Base-by-base conservation (phyloP, 2,329 filamentous ascomycete species). In the Falciphora oryzae region DNA sequence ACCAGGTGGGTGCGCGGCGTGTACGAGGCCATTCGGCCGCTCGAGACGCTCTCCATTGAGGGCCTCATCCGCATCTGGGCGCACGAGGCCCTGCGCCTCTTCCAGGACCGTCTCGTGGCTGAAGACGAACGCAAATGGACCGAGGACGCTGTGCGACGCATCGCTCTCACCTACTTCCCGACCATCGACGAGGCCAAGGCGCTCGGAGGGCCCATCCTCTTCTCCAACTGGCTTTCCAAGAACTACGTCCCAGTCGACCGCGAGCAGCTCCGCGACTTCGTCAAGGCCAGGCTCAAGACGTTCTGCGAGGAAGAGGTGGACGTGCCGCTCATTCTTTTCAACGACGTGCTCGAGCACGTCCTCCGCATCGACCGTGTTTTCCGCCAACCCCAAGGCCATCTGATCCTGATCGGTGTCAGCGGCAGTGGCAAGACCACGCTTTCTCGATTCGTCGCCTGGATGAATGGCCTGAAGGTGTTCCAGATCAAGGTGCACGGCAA, bases 231-330 rank as follows among this genome's bases (percentile, higher is more conserved):
- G 95, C 84, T 99, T 7, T 98, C 94, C 16, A 98, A 97, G 86
- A 91, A 99, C 75, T 99, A 99, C 73, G 88, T 98, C 14, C 95
- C 95, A 8, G 95, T 99, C 56, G 93, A 97, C 72, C 91, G 95
- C 69, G 95, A 99, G 74, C 90, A 96, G 72, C 83, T 99, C 53
- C 89, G 96, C 70, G 95, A 98, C 70, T 99, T 98, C 70, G 95
- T 99, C 75, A 98, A 97, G 79, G 95, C 95, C 63, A 89, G 95
- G 73, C 85, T 99, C 66, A 94, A 91, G 81, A 99, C 95, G 0
- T 99, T 99, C 83, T 99, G 95, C 73, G 96, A 99, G 74, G 95
- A 99, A 81, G 96, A 99, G 75, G 93, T 99, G 18, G 95, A 99
- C 76, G 96, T 99, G 63, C 95, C 96, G 50, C 85, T 99, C 62